Base-by-base conservation (phyloP, 441 rosid species). In the Adansonia madagascariensis region DNA sequence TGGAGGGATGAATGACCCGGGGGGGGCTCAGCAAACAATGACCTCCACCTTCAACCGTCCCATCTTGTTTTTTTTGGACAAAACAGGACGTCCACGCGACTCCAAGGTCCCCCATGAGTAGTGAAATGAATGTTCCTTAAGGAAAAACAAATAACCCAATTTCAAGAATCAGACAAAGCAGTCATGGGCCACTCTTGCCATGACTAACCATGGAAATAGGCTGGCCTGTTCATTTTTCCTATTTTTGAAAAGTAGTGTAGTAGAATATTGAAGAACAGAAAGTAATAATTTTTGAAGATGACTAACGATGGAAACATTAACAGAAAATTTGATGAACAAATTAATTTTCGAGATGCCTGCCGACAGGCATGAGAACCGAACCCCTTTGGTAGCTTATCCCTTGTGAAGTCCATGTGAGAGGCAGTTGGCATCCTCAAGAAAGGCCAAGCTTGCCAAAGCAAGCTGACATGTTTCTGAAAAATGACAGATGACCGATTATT, bases 391-490 rank as follows among this genome's bases (percentile, higher is more conserved):
- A 2, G 56, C 77, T 39, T 49, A 43, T 60, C 71, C 74, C 59
- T 41, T 44, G 65, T 35, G 63, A 49, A 76, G 3, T 66, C 81
- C 85, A 82, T 82, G 84, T 86, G 85, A 75, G 52, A 57, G 73
- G 81, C 82, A 47, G 80, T 81, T 71, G 82, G 73, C 80, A 73
- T 50, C 73, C 60, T 56, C 52, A 44, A 47, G 70, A 44, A 12
- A 70, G 78, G 78, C 71, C 81, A 60, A 75, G 55, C 76, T 73
- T 49, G 17, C 39, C 49, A 67, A 52, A 65, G 62, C 62, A 64
- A 74, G 79, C 77, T 31, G 79, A 56, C 76, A 18, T 65, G 74
- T 31, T 41, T 60, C 35, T 44, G 76, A 74, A 14, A 49, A 73
- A 60, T 31, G 81, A 78, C 78, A 47, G 22, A 24, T 52, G 47